These are phyloP conservation scores for Solanum chilense DNA, from an alignment of 257 asterid genomes.

Conservation along the genomic window DNA sequence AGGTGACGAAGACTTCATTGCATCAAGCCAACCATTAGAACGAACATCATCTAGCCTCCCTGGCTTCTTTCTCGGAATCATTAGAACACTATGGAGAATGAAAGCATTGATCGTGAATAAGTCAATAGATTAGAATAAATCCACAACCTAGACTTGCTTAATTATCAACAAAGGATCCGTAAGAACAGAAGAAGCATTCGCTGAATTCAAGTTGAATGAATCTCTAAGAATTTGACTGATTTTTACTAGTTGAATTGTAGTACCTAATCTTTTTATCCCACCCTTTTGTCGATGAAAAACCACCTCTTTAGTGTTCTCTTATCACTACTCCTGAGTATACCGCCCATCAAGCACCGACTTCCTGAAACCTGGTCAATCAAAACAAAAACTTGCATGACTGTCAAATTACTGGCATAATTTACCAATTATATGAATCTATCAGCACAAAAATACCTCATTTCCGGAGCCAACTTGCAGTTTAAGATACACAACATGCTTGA, in stretches of 20 bases:
- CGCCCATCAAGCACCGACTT: constrained; percentile 36
- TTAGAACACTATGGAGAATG: constrained; percentile 23
- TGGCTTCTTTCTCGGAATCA: constrained; percentile 37
- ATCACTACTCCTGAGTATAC: constrained; percentile 28
- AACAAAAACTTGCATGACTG: background rate
- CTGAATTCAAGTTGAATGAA: constrained; percentile 36
- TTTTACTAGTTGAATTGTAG: background rate
- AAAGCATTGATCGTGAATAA: constrained; percentile 34
- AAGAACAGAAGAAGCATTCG: constrained; percentile 51
- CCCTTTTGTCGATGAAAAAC: constrained; percentile 53
- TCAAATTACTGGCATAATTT: background rate
- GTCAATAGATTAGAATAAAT: constrained; percentile 35
- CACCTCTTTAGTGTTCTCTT: constrained; percentile 41
- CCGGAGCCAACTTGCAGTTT: constrained; percentile 14
- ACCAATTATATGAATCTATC: background rate
- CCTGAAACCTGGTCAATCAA: constrained; percentile 15
- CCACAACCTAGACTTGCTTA: constrained; percentile 48
- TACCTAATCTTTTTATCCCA: constrained; percentile 22
- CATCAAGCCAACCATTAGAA: constrained; percentile 69
- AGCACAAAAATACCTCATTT: constrained; percentile 34
- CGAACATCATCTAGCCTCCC: constrained; percentile 48
- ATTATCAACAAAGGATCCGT: constrained; percentile 38
- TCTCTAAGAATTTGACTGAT: background rate
- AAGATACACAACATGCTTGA: constrained; percentile 4
- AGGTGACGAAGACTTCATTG: constrained; percentile 72